A percentile compares a stretch with the other conserved stretches of the same genome.
phyloP scores from a whole-genome alignment of 2,329 filamentous ascomycete species.

The Beauveria medogensis region DNA sequence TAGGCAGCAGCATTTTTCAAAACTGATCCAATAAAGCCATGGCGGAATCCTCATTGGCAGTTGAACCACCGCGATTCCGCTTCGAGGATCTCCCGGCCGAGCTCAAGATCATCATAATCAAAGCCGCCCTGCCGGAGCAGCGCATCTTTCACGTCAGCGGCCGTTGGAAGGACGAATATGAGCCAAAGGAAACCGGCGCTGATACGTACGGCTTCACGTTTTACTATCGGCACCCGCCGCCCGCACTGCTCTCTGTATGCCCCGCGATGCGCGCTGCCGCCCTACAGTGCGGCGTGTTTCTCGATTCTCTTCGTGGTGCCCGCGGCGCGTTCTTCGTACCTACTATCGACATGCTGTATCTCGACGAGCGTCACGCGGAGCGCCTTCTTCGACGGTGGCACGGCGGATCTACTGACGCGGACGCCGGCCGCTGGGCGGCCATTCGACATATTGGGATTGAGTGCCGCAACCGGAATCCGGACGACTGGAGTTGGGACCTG shows the following conservation, averaged over 20 bases:
- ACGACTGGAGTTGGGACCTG: no score
- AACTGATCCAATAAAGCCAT: not conserved
- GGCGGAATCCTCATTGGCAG: not conserved
- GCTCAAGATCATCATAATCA: not conserved
- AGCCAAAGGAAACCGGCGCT: no score
- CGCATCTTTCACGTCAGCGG: constrained; percentile 2
- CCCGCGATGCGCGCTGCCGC: not conserved
- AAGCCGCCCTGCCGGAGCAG: not conserved
- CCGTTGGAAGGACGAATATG: not conserved
- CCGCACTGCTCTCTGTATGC: not conserved
- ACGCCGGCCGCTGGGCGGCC: no score
- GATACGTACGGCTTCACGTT: not conserved
- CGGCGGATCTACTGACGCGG: no score
- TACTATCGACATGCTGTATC: constrained; percentile 2
- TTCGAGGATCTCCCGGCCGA: not conserved
- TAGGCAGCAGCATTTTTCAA: no score
- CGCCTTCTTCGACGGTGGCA: no score
- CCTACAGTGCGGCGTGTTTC: not conserved
- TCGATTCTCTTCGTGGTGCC: not conserved
- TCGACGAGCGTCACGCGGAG: not conserved
- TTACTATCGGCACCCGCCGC: not conserved
- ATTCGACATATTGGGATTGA: no score
- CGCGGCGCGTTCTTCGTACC: not conserved
- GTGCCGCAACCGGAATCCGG: no score
- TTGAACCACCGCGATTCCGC: not conserved